A percentile compares a stretch with the other conserved stretches of the same genome.
Evolutionary conservation across 2,329 filamentous ascomycete species (phyloP).

Genomic region (Cyphellophora attinorum): DNA sequence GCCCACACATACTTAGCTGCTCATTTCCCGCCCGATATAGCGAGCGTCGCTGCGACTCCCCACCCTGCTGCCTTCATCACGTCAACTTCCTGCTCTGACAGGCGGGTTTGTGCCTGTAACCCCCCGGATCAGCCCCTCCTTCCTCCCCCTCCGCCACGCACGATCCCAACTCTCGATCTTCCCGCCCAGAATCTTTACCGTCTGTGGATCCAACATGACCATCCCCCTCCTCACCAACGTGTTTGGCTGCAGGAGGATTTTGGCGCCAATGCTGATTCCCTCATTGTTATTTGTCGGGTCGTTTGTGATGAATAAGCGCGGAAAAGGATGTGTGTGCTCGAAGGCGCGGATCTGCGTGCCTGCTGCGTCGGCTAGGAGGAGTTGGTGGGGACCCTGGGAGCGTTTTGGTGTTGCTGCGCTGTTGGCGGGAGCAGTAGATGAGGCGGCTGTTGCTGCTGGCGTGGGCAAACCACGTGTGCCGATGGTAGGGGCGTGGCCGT

Average conservation of each 20-base stretch:
- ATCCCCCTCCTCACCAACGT: slow-evolving; percentile 63
- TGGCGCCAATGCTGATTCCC: slow-evolving; percentile 66
- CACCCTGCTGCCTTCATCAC: no score
- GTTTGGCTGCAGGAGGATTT: slow-evolving; percentile 61
- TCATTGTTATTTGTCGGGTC: no score
- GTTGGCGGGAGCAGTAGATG: not conserved
- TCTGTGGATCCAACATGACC: slow-evolving; percentile 63
- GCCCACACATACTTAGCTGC: no score
- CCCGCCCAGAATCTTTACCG: slow-evolving; percentile 68
- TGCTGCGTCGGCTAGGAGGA: slow-evolving; percentile 70
- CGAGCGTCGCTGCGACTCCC: no score
- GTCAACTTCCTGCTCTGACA: no score
- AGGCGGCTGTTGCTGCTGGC: slow-evolving; percentile 3
- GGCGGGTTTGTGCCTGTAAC: slow-evolving; percentile 27
- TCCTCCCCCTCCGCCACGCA: slow-evolving; percentile 62
- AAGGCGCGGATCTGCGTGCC: slow-evolving; percentile 62
- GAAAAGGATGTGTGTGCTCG: slow-evolving; percentile 43
- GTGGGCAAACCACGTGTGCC: no score
- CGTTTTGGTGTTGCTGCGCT: slow-evolving; percentile 9
- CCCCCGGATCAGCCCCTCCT: slow-evolving; percentile 57
- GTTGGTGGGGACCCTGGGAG: slow-evolving; percentile 59
- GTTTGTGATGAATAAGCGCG: slow-evolving; percentile 2
- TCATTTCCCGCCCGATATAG: no score
- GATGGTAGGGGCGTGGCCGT: slow-evolving; percentile 11
- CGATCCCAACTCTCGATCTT: slow-evolving; percentile 75